A percentile compares a stretch with the other conserved stretches of the same genome.
These are phyloP conservation scores for Naganishia albida DNA, from an alignment of 1,284 basidiomycete species.

Conservation along the genomic window DNA sequence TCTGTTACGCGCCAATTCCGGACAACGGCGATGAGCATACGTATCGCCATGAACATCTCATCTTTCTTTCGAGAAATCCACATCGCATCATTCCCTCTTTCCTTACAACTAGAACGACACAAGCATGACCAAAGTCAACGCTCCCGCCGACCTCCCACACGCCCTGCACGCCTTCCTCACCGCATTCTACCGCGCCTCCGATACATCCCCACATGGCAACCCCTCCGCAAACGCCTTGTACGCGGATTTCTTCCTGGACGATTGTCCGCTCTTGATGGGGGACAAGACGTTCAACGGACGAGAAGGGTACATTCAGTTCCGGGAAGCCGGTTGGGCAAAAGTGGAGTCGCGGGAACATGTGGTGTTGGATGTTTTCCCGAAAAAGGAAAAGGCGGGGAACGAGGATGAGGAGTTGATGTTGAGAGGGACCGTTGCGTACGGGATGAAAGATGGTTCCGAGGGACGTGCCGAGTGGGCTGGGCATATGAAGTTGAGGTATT, in stretches of 20 bases:
- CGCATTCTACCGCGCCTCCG: conserved; percentile 38
- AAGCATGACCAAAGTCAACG: conserved; percentile 21
- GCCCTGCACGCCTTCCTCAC: conserved; percentile 36
- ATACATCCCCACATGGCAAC: conserved; percentile 33
- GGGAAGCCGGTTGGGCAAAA: conserved; percentile 39
- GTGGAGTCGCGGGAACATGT: conserved; percentile 39
- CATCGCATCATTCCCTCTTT: neutral
- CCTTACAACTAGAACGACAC: neutral
- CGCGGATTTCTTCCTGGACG: conserved; percentile 36
- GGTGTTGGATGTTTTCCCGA: conserved; percentile 36
- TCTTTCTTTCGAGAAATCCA: neutral
- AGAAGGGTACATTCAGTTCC: conserved; percentile 36
- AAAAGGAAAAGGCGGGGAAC: conserved; percentile 28
- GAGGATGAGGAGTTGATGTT: conserved; percentile 35
- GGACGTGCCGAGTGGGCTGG: conserved; percentile 38
- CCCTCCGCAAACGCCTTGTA: conserved; percentile 36
- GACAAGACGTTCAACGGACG: conserved; percentile 37
- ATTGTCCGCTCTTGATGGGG: conserved; percentile 40
- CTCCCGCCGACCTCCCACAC: conserved; percentile 33
- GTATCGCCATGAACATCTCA: no score
- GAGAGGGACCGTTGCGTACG: conserved; percentile 40
- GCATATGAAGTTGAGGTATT: conserved; percentile 33
- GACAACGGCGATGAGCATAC: no score
- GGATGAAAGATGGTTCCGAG: conserved; percentile 39
- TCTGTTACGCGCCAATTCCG: no score